phyloP scores from a whole-genome alignment of 75 land plant genomes.

The Cupressus sempervirens region DNA sequence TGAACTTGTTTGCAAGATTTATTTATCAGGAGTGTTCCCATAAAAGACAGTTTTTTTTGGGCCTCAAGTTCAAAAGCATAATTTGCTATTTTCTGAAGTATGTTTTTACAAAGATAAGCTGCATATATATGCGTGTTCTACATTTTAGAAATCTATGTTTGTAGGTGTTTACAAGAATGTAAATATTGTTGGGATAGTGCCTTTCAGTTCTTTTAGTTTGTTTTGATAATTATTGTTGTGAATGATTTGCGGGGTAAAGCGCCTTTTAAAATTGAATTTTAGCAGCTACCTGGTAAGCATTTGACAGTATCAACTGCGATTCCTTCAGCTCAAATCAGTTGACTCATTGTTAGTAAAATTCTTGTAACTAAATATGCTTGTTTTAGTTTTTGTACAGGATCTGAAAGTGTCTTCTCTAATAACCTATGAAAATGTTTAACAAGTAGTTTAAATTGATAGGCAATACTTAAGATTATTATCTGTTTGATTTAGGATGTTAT shows the following conservation, averaged over 20 bases:
- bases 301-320: background rate
- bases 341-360: background rate
- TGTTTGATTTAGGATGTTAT: background rate
- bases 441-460: background rate
- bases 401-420: background rate
- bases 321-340: background rate
- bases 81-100: background rate
- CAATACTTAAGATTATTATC: background rate
- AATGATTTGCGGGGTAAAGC: conserved; percentile 1
- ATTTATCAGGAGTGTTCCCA: background rate
- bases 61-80: background rate
- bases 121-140: background rate
- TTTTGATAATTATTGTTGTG: background rate
- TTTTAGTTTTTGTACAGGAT: background rate
- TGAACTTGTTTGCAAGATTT: background rate
- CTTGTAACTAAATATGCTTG: no score
- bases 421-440: background rate
- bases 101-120: background rate
- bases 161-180: background rate
- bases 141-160: background rate
- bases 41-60: background rate
- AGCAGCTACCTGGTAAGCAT: background rate
- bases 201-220: conserved; percentile 3
- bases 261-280: background rate
- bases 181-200: background rate